phyloP scores from a whole-genome alignment of 2,329 filamentous ascomycete genomes.

The Penicillium sclerotiorum region DNA sequence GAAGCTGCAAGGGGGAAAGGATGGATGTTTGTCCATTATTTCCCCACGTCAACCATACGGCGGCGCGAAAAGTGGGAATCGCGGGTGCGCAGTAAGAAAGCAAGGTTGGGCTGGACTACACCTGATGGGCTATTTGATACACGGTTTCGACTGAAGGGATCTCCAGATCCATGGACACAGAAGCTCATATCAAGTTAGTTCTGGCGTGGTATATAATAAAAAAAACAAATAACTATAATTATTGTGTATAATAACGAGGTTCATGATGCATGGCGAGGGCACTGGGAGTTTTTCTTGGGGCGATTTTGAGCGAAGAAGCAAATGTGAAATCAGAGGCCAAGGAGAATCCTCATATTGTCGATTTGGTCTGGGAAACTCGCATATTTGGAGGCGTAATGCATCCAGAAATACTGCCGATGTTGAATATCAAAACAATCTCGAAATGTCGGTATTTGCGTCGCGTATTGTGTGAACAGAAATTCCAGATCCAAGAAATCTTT shows the following conservation, averaged over 20 bases:
- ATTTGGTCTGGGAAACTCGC: constrained; percentile 21
- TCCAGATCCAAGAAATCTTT: constrained; percentile 23
- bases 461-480: constrained; percentile 22
- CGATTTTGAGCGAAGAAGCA: background rate
- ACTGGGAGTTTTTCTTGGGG: too few species aligned
- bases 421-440: constrained; percentile 19
- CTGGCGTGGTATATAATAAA: constrained; percentile 7
- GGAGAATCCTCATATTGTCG: constrained; percentile 19
- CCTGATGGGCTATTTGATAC: constrained; percentile 29
- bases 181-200: constrained; percentile 22
- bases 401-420: constrained; percentile 21
- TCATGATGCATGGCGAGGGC: background rate
- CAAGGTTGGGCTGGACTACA: constrained; percentile 30
- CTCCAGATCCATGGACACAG: constrained; percentile 31
- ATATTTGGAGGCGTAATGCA: constrained; percentile 21
- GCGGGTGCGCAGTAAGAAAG: constrained; percentile 28
- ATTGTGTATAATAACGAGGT: constrained; percentile 7
- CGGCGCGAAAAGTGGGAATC: constrained; percentile 29
- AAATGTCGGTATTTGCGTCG: constrained; percentile 18
- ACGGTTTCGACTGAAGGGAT: constrained; percentile 29
- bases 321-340: constrained; percentile 11
- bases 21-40: constrained; percentile 28
- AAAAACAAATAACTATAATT: constrained; percentile 11
- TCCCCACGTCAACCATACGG: constrained; percentile 26
- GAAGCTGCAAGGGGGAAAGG: constrained; percentile 26